Base-by-base conservation (phyloP, 108 stramenopile genomes). In the Cyclotella baltica region DNA sequence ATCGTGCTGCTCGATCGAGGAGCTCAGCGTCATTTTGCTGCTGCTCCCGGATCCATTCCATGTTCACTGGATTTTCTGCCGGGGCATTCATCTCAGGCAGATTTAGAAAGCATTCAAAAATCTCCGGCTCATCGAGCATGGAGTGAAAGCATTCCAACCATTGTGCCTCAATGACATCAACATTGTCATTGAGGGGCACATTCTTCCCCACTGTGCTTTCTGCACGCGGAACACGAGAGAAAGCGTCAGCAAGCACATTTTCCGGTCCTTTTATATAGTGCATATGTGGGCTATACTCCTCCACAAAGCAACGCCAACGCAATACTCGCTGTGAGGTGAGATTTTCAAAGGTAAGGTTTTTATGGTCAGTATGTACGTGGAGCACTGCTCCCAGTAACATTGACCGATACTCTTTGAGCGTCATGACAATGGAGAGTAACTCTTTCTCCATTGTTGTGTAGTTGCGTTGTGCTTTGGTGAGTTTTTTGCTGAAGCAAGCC, bases 401-500 rank as follows among this genome's bases (percentile, higher is more conserved):
- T 9, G 73, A 62, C 0, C 81, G 23, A 36, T 68, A 88, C 40
- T 88, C 81, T 56, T 67, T 57, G 13, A 89, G 75, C 61, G 59
- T n/a, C n/a, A n/a, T n/a, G n/a, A n/a, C n/a, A n/a, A n/a, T n/a
- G n/a, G n/a, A n/a, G n/a, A n/a, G n/a, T 13, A 72, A 58, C 47
- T 72, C 72, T 38, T 70, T 67, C 9, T 77, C 67, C 18, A 43
- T 38, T 27, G 62, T 73, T 56, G 75, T 69, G 48, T 80, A 88
- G 31, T 75, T 87, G 0, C 8, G 20, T 50, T 87, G 86, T 11
- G 89, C 72, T n/a, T 29, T n/a, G n/a, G 36, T 47, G 73, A 9
- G 85, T 50, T 87, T 87, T 8, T 72, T 43, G 15, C 70, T 61
- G 34, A 51, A 88, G 56, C 78, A 86, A 13, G 86, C 84, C 25